These are phyloP conservation scores for Populus hybrid DNA, from an alignment of 441 rosid genomes.

Conservation along the genomic window DNA sequence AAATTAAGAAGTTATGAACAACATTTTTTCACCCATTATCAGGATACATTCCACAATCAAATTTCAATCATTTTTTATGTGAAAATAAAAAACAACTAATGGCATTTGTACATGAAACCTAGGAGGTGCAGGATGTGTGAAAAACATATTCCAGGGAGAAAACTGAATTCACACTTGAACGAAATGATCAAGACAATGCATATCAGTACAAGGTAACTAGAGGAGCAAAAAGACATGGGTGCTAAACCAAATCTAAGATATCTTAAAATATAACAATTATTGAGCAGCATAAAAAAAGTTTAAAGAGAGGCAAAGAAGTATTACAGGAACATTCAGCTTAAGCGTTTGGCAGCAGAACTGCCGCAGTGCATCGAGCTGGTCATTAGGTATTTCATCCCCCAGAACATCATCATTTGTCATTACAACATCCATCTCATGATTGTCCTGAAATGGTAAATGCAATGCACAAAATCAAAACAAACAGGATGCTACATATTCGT, in stretches of 20 bases:
- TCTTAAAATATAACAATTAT: conserved; percentile 2
- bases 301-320: conserved; percentile 16
- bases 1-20: neutral
- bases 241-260: neutral
- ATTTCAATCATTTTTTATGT: neutral
- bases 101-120: neutral
- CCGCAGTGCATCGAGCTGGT: conserved; percentile 66
- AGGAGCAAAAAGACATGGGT: neutral
- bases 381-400: conserved; percentile 92
- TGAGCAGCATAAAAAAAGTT: conserved; percentile 6
- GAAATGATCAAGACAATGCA: neutral
- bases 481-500: neutral
- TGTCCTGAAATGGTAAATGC: conserved; percentile 45
- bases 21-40: neutral
- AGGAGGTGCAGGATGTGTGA: neutral
- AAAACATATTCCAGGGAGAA: neutral
- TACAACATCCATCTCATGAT: conserved; percentile 46
- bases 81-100: neutral
- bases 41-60: neutral
- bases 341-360: conserved; percentile 71
- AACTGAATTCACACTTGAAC: neutral
- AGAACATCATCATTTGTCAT: conserved; percentile 97
- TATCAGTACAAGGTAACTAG: neutral
- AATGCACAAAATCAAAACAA: neutral
- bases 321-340: conserved; percentile 65